Conservation (phyloP, 495 filamentous ascomycete genomes). For the Aspergillus heteromorphus region DNA sequence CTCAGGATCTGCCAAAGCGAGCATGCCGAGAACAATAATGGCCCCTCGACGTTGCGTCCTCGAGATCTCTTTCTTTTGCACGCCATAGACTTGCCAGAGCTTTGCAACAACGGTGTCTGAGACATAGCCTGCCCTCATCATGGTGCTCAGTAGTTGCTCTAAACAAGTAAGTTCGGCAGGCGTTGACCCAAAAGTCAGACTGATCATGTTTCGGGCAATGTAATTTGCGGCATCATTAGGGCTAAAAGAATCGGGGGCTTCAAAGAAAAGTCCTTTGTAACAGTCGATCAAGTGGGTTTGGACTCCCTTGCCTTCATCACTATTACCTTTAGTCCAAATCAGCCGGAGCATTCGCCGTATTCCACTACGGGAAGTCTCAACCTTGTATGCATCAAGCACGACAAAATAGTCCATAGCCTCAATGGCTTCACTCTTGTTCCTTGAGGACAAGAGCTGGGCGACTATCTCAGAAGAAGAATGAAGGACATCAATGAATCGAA, state of each 20-base stretch:
- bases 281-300: constrained; percentile 96
- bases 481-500: constrained; percentile 92
- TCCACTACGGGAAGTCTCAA: constrained; percentile 82
- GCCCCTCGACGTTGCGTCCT: constrained; percentile 85
- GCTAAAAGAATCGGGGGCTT: constrained; percentile 80
- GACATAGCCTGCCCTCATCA: constrained; percentile 92
- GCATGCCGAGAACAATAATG: constrained; percentile 96
- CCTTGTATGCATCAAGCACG: constrained; percentile 87
- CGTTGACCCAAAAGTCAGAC: constrained; percentile 89
- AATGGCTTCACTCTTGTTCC: constrained; percentile 96
- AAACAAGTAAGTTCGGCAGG: constrained; percentile 92
- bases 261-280: constrained; percentile 93
- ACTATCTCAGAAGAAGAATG: constrained; percentile 72
- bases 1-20: constrained; percentile 85
- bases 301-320: constrained; percentile 96
- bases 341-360: constrained; percentile 91
- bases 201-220: constrained; percentile 97
- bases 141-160: constrained; percentile 88
- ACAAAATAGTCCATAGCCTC: constrained; percentile 99
- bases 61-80: constrained; percentile 89
- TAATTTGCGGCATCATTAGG: constrained; percentile 92
- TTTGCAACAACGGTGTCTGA: constrained; percentile 83
- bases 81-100: constrained; percentile 94
- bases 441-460: constrained; percentile 81
- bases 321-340: constrained; percentile 99